Conservation (phyloP, 1,284 basidiomycete genomes). For the Athelia psychrophila region DNA sequence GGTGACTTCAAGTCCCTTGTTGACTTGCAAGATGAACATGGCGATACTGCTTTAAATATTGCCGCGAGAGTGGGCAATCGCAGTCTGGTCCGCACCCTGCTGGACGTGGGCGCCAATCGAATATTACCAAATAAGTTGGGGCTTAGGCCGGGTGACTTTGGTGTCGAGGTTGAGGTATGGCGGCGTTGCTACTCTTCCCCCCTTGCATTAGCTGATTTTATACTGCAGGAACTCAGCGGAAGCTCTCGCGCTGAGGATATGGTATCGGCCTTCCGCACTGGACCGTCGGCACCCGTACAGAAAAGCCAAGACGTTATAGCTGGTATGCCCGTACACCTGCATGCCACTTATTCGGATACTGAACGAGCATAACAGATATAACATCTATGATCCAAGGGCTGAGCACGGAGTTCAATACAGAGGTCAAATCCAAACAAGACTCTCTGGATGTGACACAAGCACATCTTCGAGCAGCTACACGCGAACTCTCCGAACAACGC, state of each 20-base stretch:
- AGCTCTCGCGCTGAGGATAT: constrained; percentile 75
- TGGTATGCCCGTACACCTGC: constrained; percentile 42
- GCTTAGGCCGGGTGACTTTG: constrained; percentile 90
- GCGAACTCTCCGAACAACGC: constrained; percentile 87
- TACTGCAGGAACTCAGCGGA: constrained; percentile 60
- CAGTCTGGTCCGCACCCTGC: constrained; percentile 80
- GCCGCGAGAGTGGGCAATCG: constrained; percentile 93
- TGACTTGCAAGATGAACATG: constrained; percentile 93
- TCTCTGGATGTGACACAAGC: constrained; percentile 83
- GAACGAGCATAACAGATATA: constrained; percentile 56
- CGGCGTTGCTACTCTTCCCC: background rate
- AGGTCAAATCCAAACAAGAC: constrained; percentile 87
- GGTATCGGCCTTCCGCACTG: constrained; percentile 64
- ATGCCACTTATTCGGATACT: constrained; percentile 6
- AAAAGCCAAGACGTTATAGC: constrained; percentile 89
- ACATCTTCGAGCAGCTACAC: constrained; percentile 86
- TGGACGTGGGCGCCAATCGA: constrained; percentile 94
- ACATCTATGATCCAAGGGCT: constrained; percentile 80
- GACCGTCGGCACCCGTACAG: constrained; percentile 72
- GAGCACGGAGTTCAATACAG: constrained; percentile 75
- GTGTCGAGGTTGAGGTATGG: constrained; percentile 84
- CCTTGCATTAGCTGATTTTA: constrained; percentile 1
- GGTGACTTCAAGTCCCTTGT: constrained; percentile 80
- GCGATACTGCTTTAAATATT: constrained; percentile 95
- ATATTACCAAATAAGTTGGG: constrained; percentile 93